Evolutionary conservation across 2,329 filamentous ascomycete genomes (phyloP), one percentile per base, ranked within the genome.

Genomic region (Sporothrix schenckii): DNA sequence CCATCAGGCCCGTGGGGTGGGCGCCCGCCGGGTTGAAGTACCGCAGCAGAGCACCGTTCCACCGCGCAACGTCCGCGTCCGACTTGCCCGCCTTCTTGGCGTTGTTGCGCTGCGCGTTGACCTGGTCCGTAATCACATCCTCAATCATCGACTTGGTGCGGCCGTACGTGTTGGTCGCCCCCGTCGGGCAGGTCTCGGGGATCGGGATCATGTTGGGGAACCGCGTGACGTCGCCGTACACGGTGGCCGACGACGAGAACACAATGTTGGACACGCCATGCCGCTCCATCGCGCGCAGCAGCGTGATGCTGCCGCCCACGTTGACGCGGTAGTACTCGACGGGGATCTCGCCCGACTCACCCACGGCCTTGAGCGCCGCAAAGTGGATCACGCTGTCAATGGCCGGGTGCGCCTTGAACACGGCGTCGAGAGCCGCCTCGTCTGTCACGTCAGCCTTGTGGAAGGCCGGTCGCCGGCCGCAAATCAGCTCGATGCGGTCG

Each of bases 371-470:
- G 76, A 99, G 87, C 30, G 95, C 95, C 74, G 95, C 96, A 79
- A 99, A 99, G 85, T 99, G 95, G 77, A 99, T 98, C 75, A 98
- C 95, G 79, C 92, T 97, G 86, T 97, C 93, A 78, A 99, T 97
- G 77, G 92, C 91, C 67, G 94, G 93, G 82, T 98, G 91, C 78
- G 91, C 91, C 73, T 88, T 85, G 79, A 99, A 97, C 76, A 98
- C 91, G 77, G 90, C 89, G 80, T 97, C 92, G 71, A 99, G 86
- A 14, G 85, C 91, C 73, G 87, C 86, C 80, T 95, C 91, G 78
- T 97, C 88, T 76, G 93, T 97, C 77, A 99, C 88, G 82, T 99
- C 95, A 78, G 89, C 84, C 80, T 97, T 84, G 84, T 93, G 89
- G 81, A 97, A 97, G 72, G 85, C 83, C 70, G 95, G 93, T 74